phyloP scores from a whole-genome alignment of 768 basidiomycete genomes.

The Lyophyllum shimeji region DNA sequence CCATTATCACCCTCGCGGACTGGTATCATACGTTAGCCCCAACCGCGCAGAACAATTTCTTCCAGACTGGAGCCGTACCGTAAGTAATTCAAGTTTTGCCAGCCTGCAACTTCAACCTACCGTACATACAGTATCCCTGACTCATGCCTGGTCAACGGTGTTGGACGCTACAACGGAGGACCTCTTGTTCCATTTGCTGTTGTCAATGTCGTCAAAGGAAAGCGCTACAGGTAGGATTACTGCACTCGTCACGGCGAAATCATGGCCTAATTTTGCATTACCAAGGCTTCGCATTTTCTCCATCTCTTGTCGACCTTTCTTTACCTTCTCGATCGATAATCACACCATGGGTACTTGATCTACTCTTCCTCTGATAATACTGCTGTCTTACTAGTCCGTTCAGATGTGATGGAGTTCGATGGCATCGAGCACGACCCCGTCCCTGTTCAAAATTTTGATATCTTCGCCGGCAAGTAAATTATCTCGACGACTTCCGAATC shows the following conservation, averaged over 20 bases:
- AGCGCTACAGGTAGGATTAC: constrained; percentile 31
- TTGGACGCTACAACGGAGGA: constrained; percentile 37
- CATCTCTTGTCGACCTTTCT: neutral
- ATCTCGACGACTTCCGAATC: neutral
- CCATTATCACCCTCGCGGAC: constrained; percentile 32
- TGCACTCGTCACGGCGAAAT: neutral
- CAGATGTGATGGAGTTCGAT: constrained; percentile 34
- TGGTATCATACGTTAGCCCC: constrained; percentile 31
- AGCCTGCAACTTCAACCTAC: neutral
- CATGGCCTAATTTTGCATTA: neutral
- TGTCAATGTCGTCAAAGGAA: constrained; percentile 36
- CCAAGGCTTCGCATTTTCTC: constrained; percentile 41
- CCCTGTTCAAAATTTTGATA: constrained; percentile 35
- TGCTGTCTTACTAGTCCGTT: neutral
- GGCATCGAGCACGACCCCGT: constrained; percentile 37
- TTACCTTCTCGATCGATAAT: constrained; percentile 23
- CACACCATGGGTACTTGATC: constrained; percentile 22
- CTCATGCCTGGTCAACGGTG: constrained; percentile 46
- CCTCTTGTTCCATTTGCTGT: constrained; percentile 36
- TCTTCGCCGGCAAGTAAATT: constrained; percentile 36
- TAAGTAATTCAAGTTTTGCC: constrained; percentile 5
- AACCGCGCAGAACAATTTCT: constrained; percentile 31
- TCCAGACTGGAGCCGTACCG: constrained; percentile 27
- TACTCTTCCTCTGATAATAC: neutral
- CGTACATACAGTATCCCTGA: constrained; percentile 22